Conservation (phyloP, 2,329 filamentous ascomycete species). For the Colletotrichum sp. region DNA sequence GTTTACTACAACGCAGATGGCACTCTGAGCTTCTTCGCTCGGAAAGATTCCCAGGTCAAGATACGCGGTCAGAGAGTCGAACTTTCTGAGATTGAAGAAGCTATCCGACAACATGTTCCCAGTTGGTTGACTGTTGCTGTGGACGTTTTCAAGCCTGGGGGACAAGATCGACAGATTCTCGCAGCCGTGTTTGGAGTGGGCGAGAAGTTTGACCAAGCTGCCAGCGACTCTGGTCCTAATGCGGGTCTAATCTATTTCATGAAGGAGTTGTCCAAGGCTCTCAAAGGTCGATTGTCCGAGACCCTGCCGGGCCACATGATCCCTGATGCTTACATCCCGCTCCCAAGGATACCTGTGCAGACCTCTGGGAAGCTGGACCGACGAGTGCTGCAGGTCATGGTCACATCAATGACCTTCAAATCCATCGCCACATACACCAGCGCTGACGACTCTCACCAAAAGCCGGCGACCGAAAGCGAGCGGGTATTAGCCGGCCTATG, state of each 20-base stretch:
- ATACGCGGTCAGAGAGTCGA: conserved; percentile 57
- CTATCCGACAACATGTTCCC: neutral
- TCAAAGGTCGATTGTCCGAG: neutral
- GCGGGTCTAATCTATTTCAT: neutral
- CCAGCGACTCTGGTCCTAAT: neutral
- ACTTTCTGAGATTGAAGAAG: conserved; percentile 28
- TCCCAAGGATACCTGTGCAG: neutral
- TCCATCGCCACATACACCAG: neutral
- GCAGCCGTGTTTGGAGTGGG: neutral
- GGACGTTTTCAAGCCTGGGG: neutral
- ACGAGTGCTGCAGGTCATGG: neutral
- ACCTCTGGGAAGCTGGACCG: conserved; percentile 5
- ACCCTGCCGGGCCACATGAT: neutral
- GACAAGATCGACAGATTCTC: neutral
- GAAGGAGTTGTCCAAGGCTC: neutral
- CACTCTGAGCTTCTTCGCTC: conserved; percentile 47
- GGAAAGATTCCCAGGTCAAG: conserved; percentile 59
- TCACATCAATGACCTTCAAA: neutral
- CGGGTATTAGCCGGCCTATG: neutral
- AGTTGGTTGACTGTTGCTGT: neutral
- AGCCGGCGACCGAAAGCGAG: neutral
- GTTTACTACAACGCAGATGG: conserved; percentile 46
- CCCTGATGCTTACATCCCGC: neutral
- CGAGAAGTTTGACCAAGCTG: neutral
- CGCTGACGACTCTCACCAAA: neutral